Evolutionary conservation across 2,329 filamentous ascomycete genomes (phyloP), one percentile per base, ranked within the genome.

Genomic region (Alternaria atra): DNA sequence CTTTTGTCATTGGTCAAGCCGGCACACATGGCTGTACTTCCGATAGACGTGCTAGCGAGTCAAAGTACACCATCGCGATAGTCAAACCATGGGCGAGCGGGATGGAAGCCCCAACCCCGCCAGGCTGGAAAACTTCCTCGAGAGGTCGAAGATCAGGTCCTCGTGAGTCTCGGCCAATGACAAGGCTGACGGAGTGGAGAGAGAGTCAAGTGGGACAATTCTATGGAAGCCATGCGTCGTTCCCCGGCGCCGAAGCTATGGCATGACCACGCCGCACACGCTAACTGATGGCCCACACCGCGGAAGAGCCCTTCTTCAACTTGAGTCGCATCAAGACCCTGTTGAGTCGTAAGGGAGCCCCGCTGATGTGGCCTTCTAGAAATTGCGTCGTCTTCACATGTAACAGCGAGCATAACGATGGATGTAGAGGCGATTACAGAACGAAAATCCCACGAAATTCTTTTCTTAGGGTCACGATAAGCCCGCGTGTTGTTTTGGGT

Each of bases 171-270:
- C 62, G 68, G 62, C 71, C 73, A 71, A 73, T 76, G 74, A 73
- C 73, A 76, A 71, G 69, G 73, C 66, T 70, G 75, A 75, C 72
- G 68, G 61, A 63, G 72, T 72, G 76, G 70, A 71, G 71, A 62
- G 35, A 57, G 56, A 48, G 46, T 52, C 62, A 64, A 69, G 59
- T 62, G 60, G 42, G 61, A 65, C 62, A 66, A 67, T 65, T 71
- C 75, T 73, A 74, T 73, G 76, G 77, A 76, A 78, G 76, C 77
- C 70, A 77, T 64, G 53, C 59, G 51, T 52, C 60, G 65, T 79
- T 79, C 77, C 77, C 77, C 77, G 77, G 72, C 71, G 69, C 74
- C 72, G 70, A 65, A 67, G 60, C 65, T 61, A 60, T 74, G 73
- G 72, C 72, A 71, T 63, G 63, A 64, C 63, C 61, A 71, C 63